phyloP scores from a whole-genome alignment of 495 filamentous ascomycete species.

The Penicillium longicatenatum region DNA sequence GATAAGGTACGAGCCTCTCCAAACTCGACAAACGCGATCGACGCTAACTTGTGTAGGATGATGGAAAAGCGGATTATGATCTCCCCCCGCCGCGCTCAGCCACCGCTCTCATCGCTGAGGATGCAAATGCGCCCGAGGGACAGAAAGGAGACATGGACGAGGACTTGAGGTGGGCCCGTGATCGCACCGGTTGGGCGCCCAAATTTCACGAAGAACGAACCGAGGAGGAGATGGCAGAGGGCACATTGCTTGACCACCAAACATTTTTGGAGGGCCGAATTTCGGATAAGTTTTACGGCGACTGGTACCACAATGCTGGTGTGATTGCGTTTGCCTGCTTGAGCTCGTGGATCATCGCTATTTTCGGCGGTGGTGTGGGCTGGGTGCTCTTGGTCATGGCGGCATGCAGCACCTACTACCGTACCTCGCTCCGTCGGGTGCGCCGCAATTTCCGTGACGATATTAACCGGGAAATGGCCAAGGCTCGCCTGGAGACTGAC shows the following conservation, averaged over 20 bases:
- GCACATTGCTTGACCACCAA: slow-evolving; percentile 80
- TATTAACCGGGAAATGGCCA: slow-evolving; percentile 86
- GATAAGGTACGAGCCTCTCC: slow-evolving; percentile 57
- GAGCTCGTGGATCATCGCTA: slow-evolving; percentile 83
- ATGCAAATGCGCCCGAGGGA: slow-evolving; percentile 47
- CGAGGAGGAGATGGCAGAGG: slow-evolving; percentile 53
- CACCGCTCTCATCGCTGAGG: slow-evolving; percentile 54
- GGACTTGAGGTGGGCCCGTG: slow-evolving; percentile 65
- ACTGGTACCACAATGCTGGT: slow-evolving; percentile 97
- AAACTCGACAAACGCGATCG: background rate
- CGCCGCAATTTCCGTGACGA: slow-evolving; percentile 97
- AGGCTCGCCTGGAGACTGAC: slow-evolving; percentile 87
- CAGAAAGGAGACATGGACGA: slow-evolving; percentile 51
- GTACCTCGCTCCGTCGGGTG: slow-evolving; percentile 90
- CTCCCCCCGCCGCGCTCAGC: slow-evolving; percentile 74
- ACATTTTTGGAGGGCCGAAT: slow-evolving; percentile 83
- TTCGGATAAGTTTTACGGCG: slow-evolving; percentile 90
- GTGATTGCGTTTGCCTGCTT: slow-evolving; percentile 93
- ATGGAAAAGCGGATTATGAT: slow-evolving; percentile 71
- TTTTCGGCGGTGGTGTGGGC: slow-evolving; percentile 85
- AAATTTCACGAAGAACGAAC: slow-evolving; percentile 65
- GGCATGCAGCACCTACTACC: slow-evolving; percentile 89
- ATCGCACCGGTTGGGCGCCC: slow-evolving; percentile 85
- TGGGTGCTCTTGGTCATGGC: slow-evolving; percentile 96
- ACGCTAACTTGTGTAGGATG: slow-evolving; percentile 48